These are phyloP conservation scores for Cynanchum wilfordii DNA, from an alignment of 257 asterid species.

Conservation along the genomic window DNA sequence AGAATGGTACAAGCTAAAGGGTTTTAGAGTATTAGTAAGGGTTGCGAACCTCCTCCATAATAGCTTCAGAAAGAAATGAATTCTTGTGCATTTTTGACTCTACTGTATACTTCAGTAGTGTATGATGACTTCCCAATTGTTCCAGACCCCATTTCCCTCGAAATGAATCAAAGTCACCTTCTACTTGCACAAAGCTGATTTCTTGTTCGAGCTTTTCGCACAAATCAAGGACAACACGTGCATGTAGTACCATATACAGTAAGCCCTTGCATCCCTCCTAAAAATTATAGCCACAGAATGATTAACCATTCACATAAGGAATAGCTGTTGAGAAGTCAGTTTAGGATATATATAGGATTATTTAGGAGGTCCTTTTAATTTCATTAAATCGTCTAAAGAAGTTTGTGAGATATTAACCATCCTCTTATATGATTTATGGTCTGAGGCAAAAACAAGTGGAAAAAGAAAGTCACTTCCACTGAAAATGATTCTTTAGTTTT, in stretches of 20 bases:
- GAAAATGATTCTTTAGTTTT: no score
- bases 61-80: constrained; percentile 92
- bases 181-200: constrained; percentile 85
- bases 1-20: background rate
- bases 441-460: background rate
- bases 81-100: constrained; percentile 91
- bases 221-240: constrained; percentile 84
- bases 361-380: background rate
- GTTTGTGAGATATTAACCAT: background rate
- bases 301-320: background rate
- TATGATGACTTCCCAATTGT: constrained; percentile 88
- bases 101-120: constrained; percentile 73
- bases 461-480: background rate
- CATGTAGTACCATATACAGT: constrained; percentile 93
- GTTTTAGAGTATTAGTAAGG: background rate
- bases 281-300: constrained; percentile 6
- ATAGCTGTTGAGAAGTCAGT: background rate
- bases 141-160: constrained; percentile 89
- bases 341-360: background rate
- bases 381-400: background rate
- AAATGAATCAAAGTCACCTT: constrained; percentile 87
- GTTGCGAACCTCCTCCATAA: constrained; percentile 85
- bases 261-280: constrained; percentile 99
- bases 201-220: constrained; percentile 76
- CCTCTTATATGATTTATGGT: background rate